Evolutionary conservation across 1,284 basidiomycete genomes (phyloP).

Genomic region (Bjerkandera adusta): DNA sequence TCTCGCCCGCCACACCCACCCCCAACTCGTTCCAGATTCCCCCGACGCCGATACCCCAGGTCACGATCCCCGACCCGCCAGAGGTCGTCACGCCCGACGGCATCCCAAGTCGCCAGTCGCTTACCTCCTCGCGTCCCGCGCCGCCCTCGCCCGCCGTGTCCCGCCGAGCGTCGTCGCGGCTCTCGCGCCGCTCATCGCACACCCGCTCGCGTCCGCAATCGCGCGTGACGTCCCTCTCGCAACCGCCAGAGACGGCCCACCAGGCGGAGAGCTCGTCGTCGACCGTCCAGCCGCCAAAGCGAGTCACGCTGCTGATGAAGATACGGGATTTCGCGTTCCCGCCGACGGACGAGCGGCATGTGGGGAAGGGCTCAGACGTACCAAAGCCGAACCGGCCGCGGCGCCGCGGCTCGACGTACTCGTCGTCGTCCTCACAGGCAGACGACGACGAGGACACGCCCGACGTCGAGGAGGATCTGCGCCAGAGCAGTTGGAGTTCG

Average conservation of each 20-base stretch:
- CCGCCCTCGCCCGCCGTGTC: slow-evolving; percentile 64
- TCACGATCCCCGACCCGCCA: slow-evolving; percentile 17
- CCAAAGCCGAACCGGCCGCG: slow-evolving; percentile 48
- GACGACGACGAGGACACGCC: slow-evolving; percentile 22
- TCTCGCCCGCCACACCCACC: slow-evolving; percentile 26
- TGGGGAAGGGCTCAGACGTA: slow-evolving; percentile 49
- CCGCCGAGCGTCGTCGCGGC: slow-evolving; percentile 48
- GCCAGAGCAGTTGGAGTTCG: slow-evolving; percentile 37
- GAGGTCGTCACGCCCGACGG: slow-evolving; percentile 14
- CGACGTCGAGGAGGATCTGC: slow-evolving; percentile 27
- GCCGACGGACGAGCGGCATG: slow-evolving; percentile 49
- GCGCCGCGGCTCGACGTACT: slow-evolving; percentile 32
- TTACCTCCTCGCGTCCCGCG: slow-evolving; percentile 58
- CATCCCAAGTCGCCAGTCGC: slow-evolving; percentile 30
- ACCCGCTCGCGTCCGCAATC: slow-evolving; percentile 28
- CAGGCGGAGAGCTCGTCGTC: slow-evolving; percentile 25
- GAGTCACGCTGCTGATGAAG: slow-evolving; percentile 37
- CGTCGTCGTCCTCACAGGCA: slow-evolving; percentile 28
- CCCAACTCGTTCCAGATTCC: slow-evolving; percentile 18
- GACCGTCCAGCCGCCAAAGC: slow-evolving; percentile 19
- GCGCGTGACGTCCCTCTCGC: slow-evolving; percentile 22
- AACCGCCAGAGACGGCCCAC: slow-evolving; percentile 13
- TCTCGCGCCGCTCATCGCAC: slow-evolving; percentile 33
- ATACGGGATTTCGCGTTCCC: slow-evolving; percentile 66
- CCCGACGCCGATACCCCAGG: slow-evolving; percentile 16